These are phyloP conservation scores for Corchorus capsularis DNA, from an alignment of 345 rosid species.

Conservation along the genomic window DNA sequence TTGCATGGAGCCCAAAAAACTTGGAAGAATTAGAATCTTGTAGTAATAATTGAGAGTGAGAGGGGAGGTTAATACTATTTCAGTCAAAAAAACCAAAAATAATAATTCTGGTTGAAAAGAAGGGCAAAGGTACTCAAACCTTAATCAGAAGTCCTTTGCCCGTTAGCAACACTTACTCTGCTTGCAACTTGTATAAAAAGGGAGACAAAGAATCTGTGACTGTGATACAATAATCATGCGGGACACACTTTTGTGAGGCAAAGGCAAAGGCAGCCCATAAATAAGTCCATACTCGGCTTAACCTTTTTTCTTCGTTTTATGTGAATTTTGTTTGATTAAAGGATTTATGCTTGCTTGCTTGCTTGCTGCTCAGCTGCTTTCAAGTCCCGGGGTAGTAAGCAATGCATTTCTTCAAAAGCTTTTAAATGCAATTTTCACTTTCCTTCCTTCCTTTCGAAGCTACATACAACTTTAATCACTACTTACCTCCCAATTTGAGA, in stretches of 20 bases:
- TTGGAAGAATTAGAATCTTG: background rate
- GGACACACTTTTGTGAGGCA: conserved; percentile 12
- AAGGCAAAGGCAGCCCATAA: background rate
- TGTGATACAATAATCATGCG: conserved; percentile 19
- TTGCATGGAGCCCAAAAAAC: background rate
- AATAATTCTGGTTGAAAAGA: too few species aligned
- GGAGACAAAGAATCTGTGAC: conserved; percentile 24
- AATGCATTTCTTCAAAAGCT: background rate
- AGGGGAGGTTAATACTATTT: conserved; percentile 8
- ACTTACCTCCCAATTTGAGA: background rate
- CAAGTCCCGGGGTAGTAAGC: conserved; percentile 27
- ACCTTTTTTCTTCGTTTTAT: background rate
- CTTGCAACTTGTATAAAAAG: conserved; percentile 10
- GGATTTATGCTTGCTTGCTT: too few species aligned
- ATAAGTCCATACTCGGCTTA: background rate
- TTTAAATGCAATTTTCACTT: background rate
- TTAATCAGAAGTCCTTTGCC: background rate
- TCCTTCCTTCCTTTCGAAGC: background rate
- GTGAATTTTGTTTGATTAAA: background rate
- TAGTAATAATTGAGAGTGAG: background rate
- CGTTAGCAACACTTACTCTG: conserved; percentile 17
- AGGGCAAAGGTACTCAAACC: background rate
- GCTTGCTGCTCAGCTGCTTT: background rate
- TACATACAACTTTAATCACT: background rate
- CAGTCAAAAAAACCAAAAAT: conserved; percentile 14